Conservation (phyloP, 1,284 basidiomycete species). For the Golubevia pallescens region DNA sequence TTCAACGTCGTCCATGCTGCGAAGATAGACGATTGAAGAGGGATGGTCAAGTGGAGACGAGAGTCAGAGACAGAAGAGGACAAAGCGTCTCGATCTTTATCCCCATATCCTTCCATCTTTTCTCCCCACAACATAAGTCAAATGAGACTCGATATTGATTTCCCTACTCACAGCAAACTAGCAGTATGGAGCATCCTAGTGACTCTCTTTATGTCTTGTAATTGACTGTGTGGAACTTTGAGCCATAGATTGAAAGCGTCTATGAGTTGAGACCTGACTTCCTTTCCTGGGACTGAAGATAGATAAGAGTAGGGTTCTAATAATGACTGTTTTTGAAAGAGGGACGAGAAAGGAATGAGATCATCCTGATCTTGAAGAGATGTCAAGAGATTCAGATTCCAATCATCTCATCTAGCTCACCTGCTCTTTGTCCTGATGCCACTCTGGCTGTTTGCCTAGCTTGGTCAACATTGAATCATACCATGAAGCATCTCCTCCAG, state of each 20-base stretch:
- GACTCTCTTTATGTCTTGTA: slow-evolving; percentile 77
- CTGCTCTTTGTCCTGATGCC: no score
- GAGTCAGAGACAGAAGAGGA: not conserved
- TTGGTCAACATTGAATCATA: no score
- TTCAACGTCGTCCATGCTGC: slow-evolving; percentile 59
- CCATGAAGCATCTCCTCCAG: no score
- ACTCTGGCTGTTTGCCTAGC: no score
- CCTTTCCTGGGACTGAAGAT: slow-evolving; percentile 85
- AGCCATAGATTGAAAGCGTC: slow-evolving; percentile 95
- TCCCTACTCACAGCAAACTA: slow-evolving; percentile 85
- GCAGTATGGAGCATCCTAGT: slow-evolving; percentile 94
- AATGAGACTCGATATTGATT: no score
- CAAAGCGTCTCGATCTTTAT: no score
- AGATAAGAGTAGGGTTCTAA: slow-evolving; percentile 91
- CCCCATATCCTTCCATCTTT: no score
- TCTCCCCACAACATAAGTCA: no score
- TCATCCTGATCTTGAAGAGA: no score
- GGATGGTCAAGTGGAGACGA: not conserved
- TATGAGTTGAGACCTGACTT: slow-evolving; percentile 85
- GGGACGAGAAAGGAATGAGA: not conserved
- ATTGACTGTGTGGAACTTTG: slow-evolving; percentile 75
- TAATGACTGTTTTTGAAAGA: no score
- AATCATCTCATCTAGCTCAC: not conserved
- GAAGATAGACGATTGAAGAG: not conserved
- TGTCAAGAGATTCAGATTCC: not conserved